Base-by-base conservation (phyloP, 805 yeast genomes). In the Teunomyces kruisii region DNA sequence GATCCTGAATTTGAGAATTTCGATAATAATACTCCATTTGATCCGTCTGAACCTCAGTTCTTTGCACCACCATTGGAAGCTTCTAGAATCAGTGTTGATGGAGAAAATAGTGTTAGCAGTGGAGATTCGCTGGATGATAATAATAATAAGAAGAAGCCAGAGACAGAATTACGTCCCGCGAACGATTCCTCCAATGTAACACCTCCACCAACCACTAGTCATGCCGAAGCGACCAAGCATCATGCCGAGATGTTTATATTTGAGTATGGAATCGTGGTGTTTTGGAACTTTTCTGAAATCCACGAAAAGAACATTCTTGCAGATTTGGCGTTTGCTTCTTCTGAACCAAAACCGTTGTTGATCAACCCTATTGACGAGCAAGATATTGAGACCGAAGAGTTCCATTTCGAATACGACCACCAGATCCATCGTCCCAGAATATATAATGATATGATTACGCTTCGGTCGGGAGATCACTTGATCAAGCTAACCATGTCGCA, bases 261-360 rank as follows among this genome's bases (percentile, higher is more conserved):
- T 61, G 83, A 81, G 43, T 94, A 94, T 61, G 99, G 99, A 15
- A 96, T 92, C 10, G 89, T 94, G n/a, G 97, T 94, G 15, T 91
- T 94, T 58, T 94, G 99, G 99, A 94, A 94, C 59, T 90, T 94
- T 55, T 82, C 92, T 2, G 97, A 90, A 59, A 74, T 80, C 6
- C 97, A 94, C 59, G 99, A 94, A 58, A 90, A 90, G 68, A 94
- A 92, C 56, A 81, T 94, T 14, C 74, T 94, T 44, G 98, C 97
- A 1, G 99, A 94, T 59, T 72, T 94, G 51, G 86, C 84, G n/a
- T 82, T 86, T 66, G 88, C 88, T 5, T 62, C 67, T 10, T 71
- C 62, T 19, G 62, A 63, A 10, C 72, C 70, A 2, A 65, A 65
- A 13, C 68, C 74, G 8, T 67, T 90, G 16, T 79, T 86, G 22